A percentile compares a stretch with the other conserved stretches of the same genome.
Evolutionary conservation across 371 early-diverging fungal species (phyloP).

Genomic region (Circinella umbellata): DNA sequence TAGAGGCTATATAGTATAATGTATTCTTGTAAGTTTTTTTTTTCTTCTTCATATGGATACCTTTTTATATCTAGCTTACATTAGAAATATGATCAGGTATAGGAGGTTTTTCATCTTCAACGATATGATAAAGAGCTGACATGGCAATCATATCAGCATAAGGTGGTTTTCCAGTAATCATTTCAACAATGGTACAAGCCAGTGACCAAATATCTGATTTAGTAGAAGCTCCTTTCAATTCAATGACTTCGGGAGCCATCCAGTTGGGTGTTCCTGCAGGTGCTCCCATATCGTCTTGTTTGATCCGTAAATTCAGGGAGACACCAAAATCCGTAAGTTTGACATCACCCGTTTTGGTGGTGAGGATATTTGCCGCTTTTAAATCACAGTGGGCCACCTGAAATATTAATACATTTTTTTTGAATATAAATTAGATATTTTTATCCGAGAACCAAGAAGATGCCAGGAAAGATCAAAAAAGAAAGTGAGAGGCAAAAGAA

Average conservation of each 20-base stretch:
- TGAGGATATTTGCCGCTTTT: constrained; percentile 93
- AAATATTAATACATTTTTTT: background rate
- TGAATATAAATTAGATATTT: too few species aligned
- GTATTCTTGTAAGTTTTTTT: background rate
- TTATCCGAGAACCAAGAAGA: constrained; percentile 5
- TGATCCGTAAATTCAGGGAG: constrained; percentile 75
- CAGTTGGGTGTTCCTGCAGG: constrained; percentile 95
- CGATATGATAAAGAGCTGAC: constrained; percentile 89
- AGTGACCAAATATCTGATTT: constrained; percentile 90
- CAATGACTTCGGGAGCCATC: constrained; percentile 98
- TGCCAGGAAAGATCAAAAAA: background rate
- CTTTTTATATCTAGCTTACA: constrained; percentile 26
- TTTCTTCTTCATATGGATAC: background rate
- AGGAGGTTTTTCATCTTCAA: constrained; percentile 85
- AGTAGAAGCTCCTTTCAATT: constrained; percentile 78
- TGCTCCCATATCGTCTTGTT: constrained; percentile 62
- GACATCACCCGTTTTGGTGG: constrained; percentile 89
- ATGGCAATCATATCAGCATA: constrained; percentile 81
- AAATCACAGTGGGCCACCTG: constrained; percentile 92
- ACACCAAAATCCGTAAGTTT: constrained; percentile 96
- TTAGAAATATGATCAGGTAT: constrained; percentile 75
- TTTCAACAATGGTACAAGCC: constrained; percentile 89
- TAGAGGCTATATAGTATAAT: constrained; percentile 47
- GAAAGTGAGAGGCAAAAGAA: background rate
- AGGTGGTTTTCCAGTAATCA: constrained; percentile 87